Percentiles rank a stretch among this genome's conserved stretches.
phyloP scores from a whole-genome alignment of 805 yeast genomes.

The Saccharomycopsis capsularis region DNA sequence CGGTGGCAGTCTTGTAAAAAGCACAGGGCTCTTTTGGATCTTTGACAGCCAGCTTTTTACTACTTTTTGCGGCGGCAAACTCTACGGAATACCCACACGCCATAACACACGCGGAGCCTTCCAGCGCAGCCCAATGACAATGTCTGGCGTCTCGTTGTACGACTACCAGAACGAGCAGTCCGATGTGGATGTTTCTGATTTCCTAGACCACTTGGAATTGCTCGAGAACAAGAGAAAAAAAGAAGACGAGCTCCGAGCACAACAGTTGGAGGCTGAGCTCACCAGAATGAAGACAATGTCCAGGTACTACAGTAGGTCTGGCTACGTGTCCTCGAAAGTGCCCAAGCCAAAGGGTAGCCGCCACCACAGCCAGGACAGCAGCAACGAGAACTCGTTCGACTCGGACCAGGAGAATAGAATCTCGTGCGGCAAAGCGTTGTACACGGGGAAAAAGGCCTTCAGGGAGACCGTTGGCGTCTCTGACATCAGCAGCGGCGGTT shows the following conservation, averaged over 20 bases:
- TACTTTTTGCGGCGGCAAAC: no score
- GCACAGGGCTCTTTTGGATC: no score
- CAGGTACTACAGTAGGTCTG: conserved; percentile 4
- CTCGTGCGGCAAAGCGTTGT: background rate
- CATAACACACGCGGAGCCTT: no score
- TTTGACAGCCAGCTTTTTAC: no score
- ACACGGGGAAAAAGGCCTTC: background rate
- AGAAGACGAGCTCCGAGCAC: conserved; percentile 31
- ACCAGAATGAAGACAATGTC: conserved; percentile 41
- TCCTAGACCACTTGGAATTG: conserved; percentile 16
- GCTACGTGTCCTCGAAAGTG: background rate
- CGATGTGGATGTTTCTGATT: conserved; percentile 19
- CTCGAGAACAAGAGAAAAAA: conserved; percentile 14
- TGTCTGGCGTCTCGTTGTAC: conserved; percentile 9
- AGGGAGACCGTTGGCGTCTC: background rate
- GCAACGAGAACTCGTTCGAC: conserved; percentile 4
- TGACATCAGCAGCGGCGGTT: background rate
- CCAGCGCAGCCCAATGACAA: no score
- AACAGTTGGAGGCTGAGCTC: conserved; percentile 41
- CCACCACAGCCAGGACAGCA: background rate
- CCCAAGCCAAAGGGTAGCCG: background rate
- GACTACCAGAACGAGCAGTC: conserved; percentile 18
- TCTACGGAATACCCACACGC: no score
- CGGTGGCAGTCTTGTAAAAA: no score
- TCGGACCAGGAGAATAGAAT: conserved; percentile 18